Evolutionary conservation across 306 rosid genomes (phyloP).

Genomic region (Ormosia emarginata): DNA sequence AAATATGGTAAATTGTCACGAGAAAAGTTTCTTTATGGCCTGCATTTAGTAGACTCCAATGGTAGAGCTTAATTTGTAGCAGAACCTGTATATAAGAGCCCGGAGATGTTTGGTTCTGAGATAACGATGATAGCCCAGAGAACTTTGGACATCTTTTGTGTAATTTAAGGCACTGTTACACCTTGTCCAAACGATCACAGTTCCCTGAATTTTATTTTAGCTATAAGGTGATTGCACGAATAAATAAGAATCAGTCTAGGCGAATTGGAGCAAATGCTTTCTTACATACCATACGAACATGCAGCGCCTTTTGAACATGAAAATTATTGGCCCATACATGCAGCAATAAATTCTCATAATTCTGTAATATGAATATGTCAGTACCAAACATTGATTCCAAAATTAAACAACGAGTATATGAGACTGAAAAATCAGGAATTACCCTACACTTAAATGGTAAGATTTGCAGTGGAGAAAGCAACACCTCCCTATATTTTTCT

Average conservation of each 20-base stretch:
- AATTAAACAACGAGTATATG: neutral
- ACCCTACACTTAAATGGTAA: neutral
- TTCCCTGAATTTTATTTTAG: neutral
- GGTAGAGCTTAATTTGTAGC: neutral
- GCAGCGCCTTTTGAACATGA: constrained; percentile 1
- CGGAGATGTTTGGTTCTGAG: constrained; percentile 7
- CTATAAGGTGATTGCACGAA: neutral
- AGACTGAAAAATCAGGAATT: neutral
- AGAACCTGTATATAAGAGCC: constrained; percentile 6
- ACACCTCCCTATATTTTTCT: neutral
- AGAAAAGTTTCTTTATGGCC: neutral
- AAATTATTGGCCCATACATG: neutral
- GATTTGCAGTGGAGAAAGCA: neutral
- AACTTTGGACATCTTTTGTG: neutral
- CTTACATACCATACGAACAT: neutral
- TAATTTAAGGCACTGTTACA: neutral
- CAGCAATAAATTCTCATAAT: neutral
- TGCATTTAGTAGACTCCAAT: neutral
- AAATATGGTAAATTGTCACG: neutral
- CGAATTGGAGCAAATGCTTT: neutral
- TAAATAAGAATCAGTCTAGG: too few relatives aligned
- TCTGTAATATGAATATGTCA: neutral
- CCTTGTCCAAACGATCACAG: neutral
- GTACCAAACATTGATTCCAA: neutral
- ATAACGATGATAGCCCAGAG: neutral